Evolutionary conservation across 495 filamentous ascomycete species (phyloP).

Genomic region (Hypoxylon lenormandii): DNA sequence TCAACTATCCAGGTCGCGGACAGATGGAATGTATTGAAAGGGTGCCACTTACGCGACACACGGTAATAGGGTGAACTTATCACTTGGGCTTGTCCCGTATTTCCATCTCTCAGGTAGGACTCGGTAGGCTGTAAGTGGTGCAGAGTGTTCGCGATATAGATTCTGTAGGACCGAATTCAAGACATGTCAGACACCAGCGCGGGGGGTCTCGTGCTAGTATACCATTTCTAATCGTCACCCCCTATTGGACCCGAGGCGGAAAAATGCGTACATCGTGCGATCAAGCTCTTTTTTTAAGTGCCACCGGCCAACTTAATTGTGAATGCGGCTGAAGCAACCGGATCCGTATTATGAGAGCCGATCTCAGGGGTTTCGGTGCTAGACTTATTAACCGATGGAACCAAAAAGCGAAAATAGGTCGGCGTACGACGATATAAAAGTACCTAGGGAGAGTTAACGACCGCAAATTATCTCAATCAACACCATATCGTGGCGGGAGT

Average conservation of each 20-base stretch:
- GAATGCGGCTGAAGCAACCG: slow-evolving; percentile 23
- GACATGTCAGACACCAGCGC: slow-evolving; percentile 22
- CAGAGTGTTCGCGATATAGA: slow-evolving; percentile 3
- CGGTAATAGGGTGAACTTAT: not conserved
- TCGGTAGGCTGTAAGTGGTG: not conserved
- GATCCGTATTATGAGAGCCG: not conserved
- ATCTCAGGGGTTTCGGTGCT: not conserved
- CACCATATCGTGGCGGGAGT: too few relatives aligned
- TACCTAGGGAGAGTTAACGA: too few relatives aligned
- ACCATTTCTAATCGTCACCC: slow-evolving; percentile 1
- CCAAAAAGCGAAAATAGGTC: too few relatives aligned
- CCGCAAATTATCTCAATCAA: too few relatives aligned
- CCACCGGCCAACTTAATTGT: slow-evolving; percentile 13
- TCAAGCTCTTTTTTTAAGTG: slow-evolving; percentile 1
- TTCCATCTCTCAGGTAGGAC: not conserved
- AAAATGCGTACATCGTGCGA: not conserved
- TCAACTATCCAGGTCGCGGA: not conserved
- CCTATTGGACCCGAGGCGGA: slow-evolving; percentile 1
- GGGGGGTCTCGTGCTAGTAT: slow-evolving; percentile 6
- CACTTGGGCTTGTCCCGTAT: not conserved
- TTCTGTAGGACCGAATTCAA: slow-evolving; percentile 23
- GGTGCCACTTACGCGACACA: not conserved
- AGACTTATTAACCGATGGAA: too few relatives aligned
- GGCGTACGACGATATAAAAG: too few relatives aligned
- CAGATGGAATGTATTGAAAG: not conserved